Percentiles rank a stretch among this genome's conserved stretches.
Evolutionary conservation across 2,329 filamentous ascomycete species (phyloP).

Genomic region (Talaromyces piceae): DNA sequence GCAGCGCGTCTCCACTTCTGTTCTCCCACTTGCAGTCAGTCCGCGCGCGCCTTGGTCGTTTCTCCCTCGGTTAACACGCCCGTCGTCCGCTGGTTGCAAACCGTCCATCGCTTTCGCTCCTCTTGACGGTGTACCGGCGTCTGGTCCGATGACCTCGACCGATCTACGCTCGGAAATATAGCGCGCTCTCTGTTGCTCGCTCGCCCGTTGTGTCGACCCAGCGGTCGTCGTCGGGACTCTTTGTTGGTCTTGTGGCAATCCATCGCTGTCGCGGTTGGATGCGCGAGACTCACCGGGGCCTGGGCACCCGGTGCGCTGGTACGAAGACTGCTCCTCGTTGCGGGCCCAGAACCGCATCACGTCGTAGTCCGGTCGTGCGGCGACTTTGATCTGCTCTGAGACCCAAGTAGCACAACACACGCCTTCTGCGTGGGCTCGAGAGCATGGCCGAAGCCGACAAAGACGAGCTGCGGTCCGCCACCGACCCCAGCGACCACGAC

Average conservation of each 20-base stretch:
- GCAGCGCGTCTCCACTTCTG: too few species aligned
- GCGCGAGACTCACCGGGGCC: constrained; percentile 8
- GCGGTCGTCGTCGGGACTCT: background rate
- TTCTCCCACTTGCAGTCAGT: too few species aligned
- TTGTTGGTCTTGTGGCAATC: background rate
- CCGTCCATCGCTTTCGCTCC: background rate
- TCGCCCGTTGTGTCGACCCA: too few species aligned
- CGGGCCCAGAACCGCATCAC: background rate
- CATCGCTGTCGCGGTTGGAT: constrained; percentile 7
- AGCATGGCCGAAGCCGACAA: constrained; percentile 12
- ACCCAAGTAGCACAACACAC: background rate
- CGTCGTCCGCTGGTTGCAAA: background rate
- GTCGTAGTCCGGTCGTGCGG: background rate
- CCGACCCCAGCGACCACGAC: constrained; percentile 33
- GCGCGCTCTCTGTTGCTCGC: background rate
- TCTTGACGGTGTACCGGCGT: background rate
- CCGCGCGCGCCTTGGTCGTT: too few species aligned
- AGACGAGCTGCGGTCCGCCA: constrained; percentile 30
- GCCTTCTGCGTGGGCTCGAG: background rate
- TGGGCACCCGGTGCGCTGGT: constrained; percentile 12
- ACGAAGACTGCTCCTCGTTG: constrained; percentile 4
- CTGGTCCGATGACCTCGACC: background rate
- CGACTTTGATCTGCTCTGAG: background rate
- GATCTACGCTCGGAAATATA: background rate
- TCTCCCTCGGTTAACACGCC: background rate